Base-by-base conservation (phyloP, 768 basidiomycete genomes). In the Pulveroboletus frians region DNA sequence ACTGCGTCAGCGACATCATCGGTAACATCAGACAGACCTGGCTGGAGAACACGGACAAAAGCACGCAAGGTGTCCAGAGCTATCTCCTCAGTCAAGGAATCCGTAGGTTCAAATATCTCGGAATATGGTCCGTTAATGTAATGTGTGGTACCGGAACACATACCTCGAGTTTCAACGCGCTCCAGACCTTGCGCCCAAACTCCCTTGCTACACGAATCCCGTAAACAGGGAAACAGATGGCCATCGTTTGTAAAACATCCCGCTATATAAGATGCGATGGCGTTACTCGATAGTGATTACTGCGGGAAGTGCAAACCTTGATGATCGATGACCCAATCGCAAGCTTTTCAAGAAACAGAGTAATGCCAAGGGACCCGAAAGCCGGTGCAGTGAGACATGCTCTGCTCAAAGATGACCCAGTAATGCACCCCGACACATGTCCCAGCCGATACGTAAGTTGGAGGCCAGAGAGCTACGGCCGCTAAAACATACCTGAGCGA, bases 21-120 rank as follows among this genome's bases (percentile, higher is more conserved):
- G 27, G 66, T 61, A 38, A 67, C 67, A 15, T 72, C 70, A 14
- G 71, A 70, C 1, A 53, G 31, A 49, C 69, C 70, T 3, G 76
- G 66, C 63, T 88, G 86, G 9, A 96, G 79, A 0, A 87, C 87
- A 44, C 74, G 70, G 37, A 95, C 74, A n/a, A 99, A 76, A 5
- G 76, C 73, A 57, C 85, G 83, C 1, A 84, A 75, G 0, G 92
- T 75, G 27, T 76, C 75, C 26, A 96, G 71, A 1, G 94, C 90
- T 44, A 80, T 77, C 31, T 74, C 73, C 62, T 95, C 91, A 7
- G 88, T 89, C 29, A 77, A 68, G 6, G 70, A 44, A 62, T 98
- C 94, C 2, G 83, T 85, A 1, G 95, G 90, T 74, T 97, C 92
- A 67, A 97, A 89, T 31, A 98, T 88, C 92, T 98, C 55, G 17